Conservation (phyloP, 495 filamentous ascomycete genomes). For the Penicillium desertorum region DNA sequence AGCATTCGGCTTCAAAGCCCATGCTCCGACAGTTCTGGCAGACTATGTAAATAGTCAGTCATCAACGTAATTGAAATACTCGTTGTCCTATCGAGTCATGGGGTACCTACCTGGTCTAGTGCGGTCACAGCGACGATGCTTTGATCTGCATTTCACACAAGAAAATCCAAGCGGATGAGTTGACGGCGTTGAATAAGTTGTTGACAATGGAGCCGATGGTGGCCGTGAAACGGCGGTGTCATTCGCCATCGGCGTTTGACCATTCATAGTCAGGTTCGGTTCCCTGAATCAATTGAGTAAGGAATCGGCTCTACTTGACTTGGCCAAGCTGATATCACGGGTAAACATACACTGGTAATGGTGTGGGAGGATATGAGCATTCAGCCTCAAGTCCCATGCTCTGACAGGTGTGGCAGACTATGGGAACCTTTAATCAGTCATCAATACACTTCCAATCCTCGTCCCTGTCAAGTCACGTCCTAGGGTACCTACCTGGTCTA, state of each 20-base stretch:
- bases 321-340: background rate
- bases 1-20: background rate
- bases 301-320: background rate
- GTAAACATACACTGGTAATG: background rate
- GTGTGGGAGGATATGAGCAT: background rate
- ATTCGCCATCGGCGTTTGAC: background rate
- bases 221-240: background rate
- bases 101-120: background rate
- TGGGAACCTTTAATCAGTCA: background rate
- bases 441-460: background rate
- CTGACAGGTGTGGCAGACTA: background rate
- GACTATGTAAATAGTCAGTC: background rate
- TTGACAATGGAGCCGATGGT: background rate
- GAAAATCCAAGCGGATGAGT: background rate
- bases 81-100: too few relatives aligned
- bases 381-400: background rate
- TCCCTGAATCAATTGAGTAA: background rate
- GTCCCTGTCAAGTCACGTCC: too few relatives aligned
- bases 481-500: background rate
- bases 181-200: background rate
- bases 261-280: background rate
- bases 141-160: background rate
- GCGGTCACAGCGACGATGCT: slow-evolving; percentile 1
- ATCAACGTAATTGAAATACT: background rate
- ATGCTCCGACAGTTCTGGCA: background rate